Evolutionary conservation across 2,329 filamentous ascomycete species (phyloP), one percentile per base, ranked within the genome.

Genomic region (Talaromyces atroroseus): DNA sequence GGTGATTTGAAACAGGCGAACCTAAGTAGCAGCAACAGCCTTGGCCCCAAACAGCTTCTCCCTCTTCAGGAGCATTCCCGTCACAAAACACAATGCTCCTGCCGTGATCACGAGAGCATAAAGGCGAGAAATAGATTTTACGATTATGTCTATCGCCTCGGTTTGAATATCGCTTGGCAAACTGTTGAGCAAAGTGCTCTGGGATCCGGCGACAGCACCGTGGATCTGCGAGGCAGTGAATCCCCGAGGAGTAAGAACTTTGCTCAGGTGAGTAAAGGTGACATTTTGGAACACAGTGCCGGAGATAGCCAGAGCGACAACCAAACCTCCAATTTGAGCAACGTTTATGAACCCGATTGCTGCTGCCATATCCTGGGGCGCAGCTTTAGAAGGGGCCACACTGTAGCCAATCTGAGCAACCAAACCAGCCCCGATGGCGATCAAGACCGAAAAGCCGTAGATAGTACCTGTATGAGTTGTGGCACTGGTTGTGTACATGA

Each of bases 251-350:
- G 40, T 32, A n/a, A 45, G 23, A 23, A 45, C 20, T 2, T 16
- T 45, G 23, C 18, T 42, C 21, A 52, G 5, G 20, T 34, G 49
- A 11, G 20, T 29, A 18, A 44, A 42, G n/a, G 49, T 34, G 49
- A 52, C 7, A 5, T 52, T 45, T 26, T 45, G 49, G 18, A 52
- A 52, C 14, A 52, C 49, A 12, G 49, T 45, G 23, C 23, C 49
- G 2, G 49, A 52, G n/a, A 45, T 34, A 45, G 49, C n/a, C 20
- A 52, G 49, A 21, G 49, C 38, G 16, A 44, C 32, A 16, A 45
- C 40, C 49, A 52, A 16, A n/a, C 49, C 38, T 10, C 49, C 49
- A 26, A 52, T 52, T n/a, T 52, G 49, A 52, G 49, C 38, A 18
- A 45, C 36, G 11, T 52, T 52, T 4, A 52, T 52, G 14, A 45